A percentile compares a stretch with the other conserved stretches of the same genome.
These are phyloP conservation scores for Dunaliella primolecta DNA, from an alignment of 139 green algal genomes.

Conservation along the genomic window DNA sequence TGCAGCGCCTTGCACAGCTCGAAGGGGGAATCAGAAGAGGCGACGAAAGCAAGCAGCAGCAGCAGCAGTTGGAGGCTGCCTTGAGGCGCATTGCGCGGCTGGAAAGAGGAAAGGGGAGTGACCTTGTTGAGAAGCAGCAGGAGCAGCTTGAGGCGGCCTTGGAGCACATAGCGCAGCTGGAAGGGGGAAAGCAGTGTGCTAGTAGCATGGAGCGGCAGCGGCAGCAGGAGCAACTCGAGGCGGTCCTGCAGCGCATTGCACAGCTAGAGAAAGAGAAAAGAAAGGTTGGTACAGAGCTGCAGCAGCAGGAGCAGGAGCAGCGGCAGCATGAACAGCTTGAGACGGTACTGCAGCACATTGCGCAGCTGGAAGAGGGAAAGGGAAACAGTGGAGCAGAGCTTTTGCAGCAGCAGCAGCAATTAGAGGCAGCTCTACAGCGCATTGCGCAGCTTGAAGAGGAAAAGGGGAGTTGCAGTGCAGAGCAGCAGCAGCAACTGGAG, in stretches of 20 bases:
- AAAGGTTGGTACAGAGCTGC: no score
- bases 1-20: not conserved
- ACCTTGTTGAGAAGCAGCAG: no score
- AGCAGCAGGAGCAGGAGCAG: not conserved
- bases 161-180: not conserved
- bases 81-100: not conserved
- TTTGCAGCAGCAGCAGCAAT: not conserved
- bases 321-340: not conserved
- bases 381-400: no score
- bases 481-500: not conserved
- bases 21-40: no score
- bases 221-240: not conserved
- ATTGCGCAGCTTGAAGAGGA: not conserved
- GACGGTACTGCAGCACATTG: not conserved
- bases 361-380: not conserved
- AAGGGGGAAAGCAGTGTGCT: no score
- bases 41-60: not conserved
- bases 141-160: no score
- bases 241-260: not conserved
- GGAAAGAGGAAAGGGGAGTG: not conserved
- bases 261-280: not conserved
- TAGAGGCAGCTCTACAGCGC: not conserved
- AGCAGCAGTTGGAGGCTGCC: not conserved
- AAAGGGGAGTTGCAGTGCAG: no score
- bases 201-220: not conserved